Conservation (phyloP, 139 green algal genomes). For the Picochlorum sp. region DNA sequence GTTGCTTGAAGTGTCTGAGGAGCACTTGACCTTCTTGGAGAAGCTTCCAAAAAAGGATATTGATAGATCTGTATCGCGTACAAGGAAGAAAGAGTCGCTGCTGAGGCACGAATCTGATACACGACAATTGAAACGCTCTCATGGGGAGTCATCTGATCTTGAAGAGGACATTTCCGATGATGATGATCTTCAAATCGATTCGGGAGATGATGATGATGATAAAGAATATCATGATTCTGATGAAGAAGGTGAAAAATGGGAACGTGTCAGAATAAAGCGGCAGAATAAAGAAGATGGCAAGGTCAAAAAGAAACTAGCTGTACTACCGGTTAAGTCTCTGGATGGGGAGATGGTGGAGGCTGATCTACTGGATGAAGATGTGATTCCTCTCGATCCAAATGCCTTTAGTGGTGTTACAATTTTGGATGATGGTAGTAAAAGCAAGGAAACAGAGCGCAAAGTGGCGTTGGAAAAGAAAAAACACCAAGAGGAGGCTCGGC, state of each 20-base stretch:
- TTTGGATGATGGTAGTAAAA: slow-evolving; percentile 2
- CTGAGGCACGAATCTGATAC: not conserved
- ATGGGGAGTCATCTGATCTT: too few relatives aligned
- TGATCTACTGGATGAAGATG: too few relatives aligned
- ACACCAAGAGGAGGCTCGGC: not conserved
- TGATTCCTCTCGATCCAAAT: not conserved
- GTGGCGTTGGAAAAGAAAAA: not conserved
- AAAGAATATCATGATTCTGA: not conserved
- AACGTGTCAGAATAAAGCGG: not conserved
- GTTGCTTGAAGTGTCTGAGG: slow-evolving; percentile 31
- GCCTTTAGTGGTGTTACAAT: not conserved
- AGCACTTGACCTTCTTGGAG: slow-evolving; percentile 32
- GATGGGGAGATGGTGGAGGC: slow-evolving; percentile 27
- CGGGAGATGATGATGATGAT: slow-evolving; percentile 1
- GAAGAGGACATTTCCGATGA: too few relatives aligned
- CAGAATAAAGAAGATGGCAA: not conserved
- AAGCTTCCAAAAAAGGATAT: slow-evolving; percentile 6
- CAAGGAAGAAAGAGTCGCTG: not conserved
- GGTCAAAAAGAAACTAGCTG: not conserved
- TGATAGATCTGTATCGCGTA: not conserved
- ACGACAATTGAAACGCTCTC: too few relatives aligned
- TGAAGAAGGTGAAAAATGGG: not conserved
- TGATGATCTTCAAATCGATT: too few relatives aligned
- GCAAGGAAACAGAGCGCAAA: not conserved
- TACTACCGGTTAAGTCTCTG: slow-evolving; percentile 43